phyloP scores from a whole-genome alignment of 2,329 filamentous ascomycete species.

The Neoascochyta sp. region DNA sequence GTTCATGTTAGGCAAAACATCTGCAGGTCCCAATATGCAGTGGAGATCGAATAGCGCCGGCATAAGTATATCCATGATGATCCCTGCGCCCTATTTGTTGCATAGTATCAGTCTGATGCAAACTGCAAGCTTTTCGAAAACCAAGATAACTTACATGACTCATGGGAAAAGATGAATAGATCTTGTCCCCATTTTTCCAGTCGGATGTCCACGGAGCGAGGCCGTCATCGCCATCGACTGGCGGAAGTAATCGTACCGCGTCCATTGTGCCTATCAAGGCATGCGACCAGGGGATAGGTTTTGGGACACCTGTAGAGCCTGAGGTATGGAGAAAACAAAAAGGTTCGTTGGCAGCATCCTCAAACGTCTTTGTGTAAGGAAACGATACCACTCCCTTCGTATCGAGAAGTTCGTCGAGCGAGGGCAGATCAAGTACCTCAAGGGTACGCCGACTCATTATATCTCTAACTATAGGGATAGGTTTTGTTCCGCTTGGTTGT shows the following conservation, averaged over 20 bases:
- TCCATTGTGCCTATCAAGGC: constrained; percentile 37
- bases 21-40: constrained; percentile 38
- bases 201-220: constrained; percentile 17
- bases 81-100: constrained; percentile 42
- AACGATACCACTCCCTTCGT: constrained; percentile 6
- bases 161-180: constrained; percentile 38
- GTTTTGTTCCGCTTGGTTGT: constrained; percentile 5
- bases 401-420: constrained; percentile 13
- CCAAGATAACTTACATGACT: constrained; percentile 28
- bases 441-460: constrained; percentile 9
- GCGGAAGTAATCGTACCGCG: constrained; percentile 35
- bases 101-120: too few species aligned
- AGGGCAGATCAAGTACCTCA: constrained; percentile 13
- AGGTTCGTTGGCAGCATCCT: constrained; percentile 19
- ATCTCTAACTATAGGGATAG: constrained; percentile 9
- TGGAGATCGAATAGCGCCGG: constrained; percentile 37
- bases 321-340: constrained; percentile 34
- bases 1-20: constrained; percentile 37
- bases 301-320: constrained; percentile 37
- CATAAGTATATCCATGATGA: constrained; percentile 44
- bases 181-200: constrained; percentile 19
- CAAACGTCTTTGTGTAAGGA: constrained; percentile 16
- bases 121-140: neutral
- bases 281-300: constrained; percentile 36
- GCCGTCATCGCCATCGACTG: constrained; percentile 24